Evolutionary conservation across 2,329 filamentous ascomycete genomes (phyloP).

Genomic region (Aspergillus fischeri): DNA sequence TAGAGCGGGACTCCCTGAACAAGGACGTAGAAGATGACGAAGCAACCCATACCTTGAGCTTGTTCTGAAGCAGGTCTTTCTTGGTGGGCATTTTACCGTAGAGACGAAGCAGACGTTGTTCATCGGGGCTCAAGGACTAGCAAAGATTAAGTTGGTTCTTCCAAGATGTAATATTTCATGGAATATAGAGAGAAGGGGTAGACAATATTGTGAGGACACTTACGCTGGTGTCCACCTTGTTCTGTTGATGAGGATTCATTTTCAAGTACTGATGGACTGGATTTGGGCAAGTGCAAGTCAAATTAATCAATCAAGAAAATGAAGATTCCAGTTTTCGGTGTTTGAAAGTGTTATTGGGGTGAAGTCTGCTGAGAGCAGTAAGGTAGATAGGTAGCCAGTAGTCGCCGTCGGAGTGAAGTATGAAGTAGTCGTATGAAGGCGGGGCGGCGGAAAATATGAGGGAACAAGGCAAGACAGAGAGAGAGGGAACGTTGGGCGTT

Average conservation of each 20-base stretch:
- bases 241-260: slow-evolving; percentile 97
- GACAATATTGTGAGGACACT: slow-evolving; percentile 38
- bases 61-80: slow-evolving; percentile 95
- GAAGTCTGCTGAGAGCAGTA: neutral
- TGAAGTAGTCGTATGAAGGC: neutral
- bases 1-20: neutral
- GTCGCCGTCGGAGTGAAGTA: neutral
- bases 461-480: neutral
- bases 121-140: slow-evolving; percentile 86
- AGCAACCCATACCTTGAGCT: slow-evolving; percentile 65
- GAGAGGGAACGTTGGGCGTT: neutral
- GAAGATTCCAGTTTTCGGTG: neutral
- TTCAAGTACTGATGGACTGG: slow-evolving; percentile 23
- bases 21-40: neutral
- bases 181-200: neutral
- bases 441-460: neutral
- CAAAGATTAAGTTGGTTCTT: slow-evolving; percentile 8
- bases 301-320: slow-evolving; percentile 2
- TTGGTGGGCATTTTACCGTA: slow-evolving; percentile 98
- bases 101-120: slow-evolving; percentile 92
- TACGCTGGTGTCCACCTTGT: slow-evolving; percentile 96
- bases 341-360: neutral
- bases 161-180: neutral
- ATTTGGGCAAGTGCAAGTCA: neutral
- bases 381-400: neutral